Base-by-base conservation (phyloP, 2,329 filamentous ascomycete genomes). In the Colletotrichum salicis region DNA sequence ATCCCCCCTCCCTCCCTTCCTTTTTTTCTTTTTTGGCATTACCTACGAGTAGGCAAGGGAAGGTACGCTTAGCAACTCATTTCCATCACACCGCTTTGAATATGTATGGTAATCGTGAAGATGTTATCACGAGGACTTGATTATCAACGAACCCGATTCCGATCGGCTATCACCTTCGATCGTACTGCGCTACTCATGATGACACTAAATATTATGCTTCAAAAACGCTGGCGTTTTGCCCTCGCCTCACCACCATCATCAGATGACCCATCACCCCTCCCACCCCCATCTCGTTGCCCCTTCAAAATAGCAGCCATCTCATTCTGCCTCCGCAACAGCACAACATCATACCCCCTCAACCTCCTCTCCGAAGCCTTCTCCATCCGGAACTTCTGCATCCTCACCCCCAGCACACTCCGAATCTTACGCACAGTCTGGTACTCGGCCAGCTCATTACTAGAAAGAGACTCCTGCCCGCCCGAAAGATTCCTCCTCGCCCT, bases 361-460 rank as follows among this genome's bases (percentile, higher is more conserved):
- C 31, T 31, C 48, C 19, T 64, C 22, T 37, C 22, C 12, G 59
- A 8, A 22, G 7, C 12, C 29, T 35, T 35, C n/a, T 33, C 45
- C 15, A 41, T 41, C 31, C 51, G 61, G 29, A 45, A 37, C 31
- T 22, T 64, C 48, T 55, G 61, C 48, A 64, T 27, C 33, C 31
- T 54, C 33, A 55, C 51, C 5, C 61, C 45, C 31, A 64, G 31
- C 2, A 64, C 61, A 15, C 48, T 41, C 19, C 61, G 61, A 19
- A 64, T 55, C 48, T 41, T 64, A 15, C 61, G 61, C 3, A 64
- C 51, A 11, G 61, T 64, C 33, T 64, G 61, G 33, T 56, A 56
- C 33, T 64, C 51, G 4, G 61, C 61, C 22, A 56, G 51, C 22
- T 64, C 61, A 31, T 64, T 55, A 10, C 51, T 56, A 31, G 61